A percentile compares a stretch with the other conserved stretches of the same genome.
Evolutionary conservation across 129 eudicot genomes (phyloP).

Genomic region (Flaveria brownii): DNA sequence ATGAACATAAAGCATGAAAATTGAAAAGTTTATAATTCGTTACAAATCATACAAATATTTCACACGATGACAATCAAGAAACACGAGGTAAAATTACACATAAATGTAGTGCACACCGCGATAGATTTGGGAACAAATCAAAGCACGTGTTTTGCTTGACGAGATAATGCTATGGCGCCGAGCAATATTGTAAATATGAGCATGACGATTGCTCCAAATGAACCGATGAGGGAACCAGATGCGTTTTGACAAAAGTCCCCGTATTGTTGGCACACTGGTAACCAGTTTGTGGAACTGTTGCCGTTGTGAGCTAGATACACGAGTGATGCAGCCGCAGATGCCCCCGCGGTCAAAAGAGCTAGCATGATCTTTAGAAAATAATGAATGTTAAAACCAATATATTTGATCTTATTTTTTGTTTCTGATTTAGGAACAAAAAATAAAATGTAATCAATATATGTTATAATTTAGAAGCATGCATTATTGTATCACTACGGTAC

Average conservation of each 20-base stretch:
- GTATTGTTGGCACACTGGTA: slow-evolving; percentile 75
- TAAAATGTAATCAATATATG: background rate
- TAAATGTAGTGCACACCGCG: slow-evolving; percentile 1
- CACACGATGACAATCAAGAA: slow-evolving; percentile 28
- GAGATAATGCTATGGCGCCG: slow-evolving; percentile 59
- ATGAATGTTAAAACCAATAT: background rate
- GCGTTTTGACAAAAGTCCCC: slow-evolving; percentile 53
- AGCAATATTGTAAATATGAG: slow-evolving; percentile 55
- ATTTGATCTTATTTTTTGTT: background rate
- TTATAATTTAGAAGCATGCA: background rate
- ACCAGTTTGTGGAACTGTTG: slow-evolving; percentile 71
- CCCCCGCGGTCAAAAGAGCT: slow-evolving; percentile 62
- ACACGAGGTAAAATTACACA: slow-evolving; percentile 38
- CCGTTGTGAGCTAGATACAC: slow-evolving; percentile 89
- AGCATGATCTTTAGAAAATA: too few relatives aligned
- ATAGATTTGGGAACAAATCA: background rate
- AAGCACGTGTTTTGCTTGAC: slow-evolving; percentile 35
- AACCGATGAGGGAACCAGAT: slow-evolving; percentile 82
- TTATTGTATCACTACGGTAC: background rate
- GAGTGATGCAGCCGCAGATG: slow-evolving; percentile 78
- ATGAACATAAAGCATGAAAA: slow-evolving; percentile 20
- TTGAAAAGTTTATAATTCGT: slow-evolving; percentile 28
- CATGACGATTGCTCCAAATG: slow-evolving; percentile 58
- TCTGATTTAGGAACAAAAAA: background rate
- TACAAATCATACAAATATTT: slow-evolving; percentile 22